Base-by-base conservation (phyloP, 345 rosid genomes). In the Eucalyptus urophylla region DNA sequence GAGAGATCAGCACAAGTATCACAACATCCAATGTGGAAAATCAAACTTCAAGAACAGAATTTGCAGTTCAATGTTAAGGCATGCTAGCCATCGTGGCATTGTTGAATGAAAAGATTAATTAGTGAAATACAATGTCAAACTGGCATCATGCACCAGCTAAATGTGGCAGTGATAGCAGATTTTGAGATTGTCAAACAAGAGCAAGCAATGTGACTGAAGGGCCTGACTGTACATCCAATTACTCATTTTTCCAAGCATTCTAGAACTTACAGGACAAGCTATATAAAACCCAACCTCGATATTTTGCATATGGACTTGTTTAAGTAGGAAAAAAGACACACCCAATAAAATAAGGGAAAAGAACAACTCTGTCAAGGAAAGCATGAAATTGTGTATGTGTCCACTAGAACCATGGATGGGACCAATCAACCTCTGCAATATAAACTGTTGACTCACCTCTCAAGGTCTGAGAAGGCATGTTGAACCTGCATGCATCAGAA, bases 391-490 rank as follows among this genome's bases (percentile, higher is more conserved):
- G 83, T 17, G 29, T 89, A 76, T 24, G 29, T 86, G 50, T 76
- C 13, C 29, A 87, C 16, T 45, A 31, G 58, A 33, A 86, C 88
- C 27, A 12, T 17, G 65, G 89, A 56, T 51, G 31, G 43, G 22
- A 31, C 43, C 51, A 67, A 67, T 37, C 45, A 37, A 24, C 76
- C 81, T 54, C 49, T 25, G 76, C 76, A 49, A 58, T 15, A 13
- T 31, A 86, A 25, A 72, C 12, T 29, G 76, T 29, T 80, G 25
- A 88, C 50, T 93, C 89, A 95, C 96, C 96, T 95, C 92, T 95
- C 96, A 51, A 90, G 86, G 89, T 95, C 96, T 83, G 96, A 87
- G 91, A 95, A 95, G 85, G 95, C 95, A 43, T 91, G 96, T 88
- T 94, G 97, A 90, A 92, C 94, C 97, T 95, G 92, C 86, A 89